Base-by-base conservation (phyloP, 2,329 filamentous ascomycete species). In the Pseudopyrenochaeta lycopersici region DNA sequence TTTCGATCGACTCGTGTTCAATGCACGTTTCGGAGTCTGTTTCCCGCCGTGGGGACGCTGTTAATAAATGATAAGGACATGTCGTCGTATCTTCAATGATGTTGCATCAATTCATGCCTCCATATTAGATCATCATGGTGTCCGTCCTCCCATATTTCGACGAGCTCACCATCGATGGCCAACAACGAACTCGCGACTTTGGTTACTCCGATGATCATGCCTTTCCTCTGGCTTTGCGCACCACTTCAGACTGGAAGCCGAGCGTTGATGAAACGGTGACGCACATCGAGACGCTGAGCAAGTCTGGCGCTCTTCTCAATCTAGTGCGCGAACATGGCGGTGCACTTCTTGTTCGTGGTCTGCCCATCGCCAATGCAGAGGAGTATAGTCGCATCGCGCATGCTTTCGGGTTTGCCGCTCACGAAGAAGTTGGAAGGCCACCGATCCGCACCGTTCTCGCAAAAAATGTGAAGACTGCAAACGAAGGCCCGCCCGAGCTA, bases 401-500 rank as follows among this genome's bases (percentile, higher is more conserved):
- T 49, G 72, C 72, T 2, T 76, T 76, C 44, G 72, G 74, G 1
- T 75, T 75, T 23, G 44, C 56, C 5, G 58, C 72, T 1, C 71
- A 77, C 42, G 61, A 72, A 38, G 74, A 76, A 46, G 72, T 77
- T 18, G 73, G 71, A 7, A 56, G 74, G 12, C 73, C 71, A 12
- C 71, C 73, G 1, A 49, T 71, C 29, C 60, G 73, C 12, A 76
- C 52, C 7, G 42, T 60, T 3, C 43, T 76, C 18, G 75, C 72
- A 0, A 66, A 61, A 33, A 77, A 77, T 32, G 66, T 76, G 7
- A 75, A 76, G 52, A 77, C 74, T 0, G 74, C 74, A 0, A 77
- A 76, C 31, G 73, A 77, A 48, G 74, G 76, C 63, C 74, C 74
- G 3, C 71, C 75, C 7, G 71, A 75, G 15, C 56, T 77, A n/a